Conservation (phyloP, 2,329 filamentous ascomycete species). For the Plenodomus tracheiphilus region DNA sequence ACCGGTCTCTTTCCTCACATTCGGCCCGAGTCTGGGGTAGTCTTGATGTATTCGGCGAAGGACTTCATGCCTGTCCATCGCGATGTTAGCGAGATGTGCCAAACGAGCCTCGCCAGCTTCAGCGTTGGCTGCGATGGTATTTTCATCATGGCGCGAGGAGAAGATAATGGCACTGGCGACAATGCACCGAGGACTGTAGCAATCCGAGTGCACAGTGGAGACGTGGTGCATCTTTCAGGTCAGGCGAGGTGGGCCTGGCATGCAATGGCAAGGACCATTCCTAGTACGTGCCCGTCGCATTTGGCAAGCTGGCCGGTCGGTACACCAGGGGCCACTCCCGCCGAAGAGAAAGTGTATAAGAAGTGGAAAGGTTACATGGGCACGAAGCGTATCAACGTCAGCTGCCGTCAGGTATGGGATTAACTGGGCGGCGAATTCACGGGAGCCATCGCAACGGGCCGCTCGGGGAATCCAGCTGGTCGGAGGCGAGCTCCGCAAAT, state of each 20-base stretch:
- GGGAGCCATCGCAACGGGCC: conserved; percentile 8
- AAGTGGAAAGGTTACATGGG: conserved; percentile 47
- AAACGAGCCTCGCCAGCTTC: conserved; percentile 80
- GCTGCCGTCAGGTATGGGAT: conserved; percentile 47
- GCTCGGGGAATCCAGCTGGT: conserved; percentile 2
- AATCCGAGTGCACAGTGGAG: conserved; percentile 71
- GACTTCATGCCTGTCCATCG: conserved; percentile 93
- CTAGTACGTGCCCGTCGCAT: conserved; percentile 75
- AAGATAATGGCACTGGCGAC: conserved; percentile 39
- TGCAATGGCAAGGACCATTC: conserved; percentile 84
- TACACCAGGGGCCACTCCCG: conserved; percentile 34
- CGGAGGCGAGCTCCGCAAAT: conserved; percentile 2
- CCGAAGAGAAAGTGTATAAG: conserved; percentile 40
- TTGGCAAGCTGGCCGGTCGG: conserved; percentile 72
- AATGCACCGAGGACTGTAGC: conserved; percentile 36
- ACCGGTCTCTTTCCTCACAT: conserved; percentile 77
- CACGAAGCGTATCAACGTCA: conserved; percentile 46
- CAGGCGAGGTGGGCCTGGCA: conserved; percentile 91
- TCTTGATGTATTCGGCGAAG: conserved; percentile 88
- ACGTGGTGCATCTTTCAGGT: conserved; percentile 85
- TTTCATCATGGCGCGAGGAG: conserved; percentile 70
- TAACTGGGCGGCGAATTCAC: conserved; percentile 13
- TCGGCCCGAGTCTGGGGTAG: conserved; percentile 82
- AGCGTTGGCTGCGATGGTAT: conserved; percentile 89
- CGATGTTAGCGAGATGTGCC: conserved; percentile 87